Conservation (phyloP, 768 basidiomycete species). For the Suillus brevipes region DNA sequence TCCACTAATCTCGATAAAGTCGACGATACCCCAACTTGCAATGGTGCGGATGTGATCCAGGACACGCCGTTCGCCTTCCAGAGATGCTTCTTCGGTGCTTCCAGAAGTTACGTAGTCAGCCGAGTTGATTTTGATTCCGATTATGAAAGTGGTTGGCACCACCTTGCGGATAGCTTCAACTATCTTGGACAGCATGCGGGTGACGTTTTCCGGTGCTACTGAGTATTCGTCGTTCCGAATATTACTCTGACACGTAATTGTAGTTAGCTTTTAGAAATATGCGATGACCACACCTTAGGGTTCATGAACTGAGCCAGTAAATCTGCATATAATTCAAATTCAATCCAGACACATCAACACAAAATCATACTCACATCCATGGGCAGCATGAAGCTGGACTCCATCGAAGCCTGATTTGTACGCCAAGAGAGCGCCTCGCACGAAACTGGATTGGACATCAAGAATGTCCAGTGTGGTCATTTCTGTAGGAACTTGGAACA, state of each 20-base stretch:
- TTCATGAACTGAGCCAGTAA: conserved; percentile 79
- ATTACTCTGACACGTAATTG: conserved; percentile 41
- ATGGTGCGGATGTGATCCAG: conserved; percentile 62
- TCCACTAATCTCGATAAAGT: conserved; percentile 88
- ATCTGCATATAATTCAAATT: conserved; percentile 43
- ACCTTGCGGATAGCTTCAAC: conserved; percentile 52
- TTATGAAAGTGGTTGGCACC: conserved; percentile 57
- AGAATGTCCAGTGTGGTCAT: conserved; percentile 66
- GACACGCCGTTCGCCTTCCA: conserved; percentile 39
- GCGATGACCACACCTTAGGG: conserved; percentile 49
- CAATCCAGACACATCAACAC: neutral
- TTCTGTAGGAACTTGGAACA: conserved; percentile 63
- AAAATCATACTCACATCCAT: conserved; percentile 66
- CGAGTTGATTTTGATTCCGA: conserved; percentile 81
- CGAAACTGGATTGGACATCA: conserved; percentile 59
- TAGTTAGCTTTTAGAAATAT: conserved; percentile 20
- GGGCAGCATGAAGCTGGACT: conserved; percentile 79
- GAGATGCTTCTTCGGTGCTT: conserved; percentile 33
- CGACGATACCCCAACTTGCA: conserved; percentile 63
- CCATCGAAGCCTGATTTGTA: conserved; percentile 79
- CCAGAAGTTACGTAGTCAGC: conserved; percentile 61
- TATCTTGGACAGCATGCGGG: conserved; percentile 61
- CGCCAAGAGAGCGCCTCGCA: conserved; percentile 66
- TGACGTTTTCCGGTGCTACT: conserved; percentile 36
- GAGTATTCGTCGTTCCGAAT: conserved; percentile 63